Conservation (phyloP, 2,329 filamentous ascomycete species). For the Rhytidhysteron rufulum region DNA sequence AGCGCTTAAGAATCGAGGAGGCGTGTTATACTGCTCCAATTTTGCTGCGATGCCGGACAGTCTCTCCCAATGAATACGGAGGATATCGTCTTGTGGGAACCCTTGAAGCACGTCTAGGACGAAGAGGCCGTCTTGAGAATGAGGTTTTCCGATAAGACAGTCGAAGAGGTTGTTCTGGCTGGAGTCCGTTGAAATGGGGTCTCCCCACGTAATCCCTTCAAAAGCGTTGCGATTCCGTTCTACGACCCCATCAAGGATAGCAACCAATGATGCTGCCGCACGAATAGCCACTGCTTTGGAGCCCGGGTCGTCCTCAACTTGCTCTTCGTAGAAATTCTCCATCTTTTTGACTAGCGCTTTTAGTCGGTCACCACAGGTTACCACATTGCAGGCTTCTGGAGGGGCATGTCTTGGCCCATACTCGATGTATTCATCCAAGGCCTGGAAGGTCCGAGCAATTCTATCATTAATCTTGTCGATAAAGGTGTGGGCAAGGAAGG, state of each 20-base stretch:
- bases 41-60: constrained; percentile 23
- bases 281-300: constrained; percentile 18
- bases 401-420: constrained; percentile 21
- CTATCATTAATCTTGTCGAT: constrained; percentile 32
- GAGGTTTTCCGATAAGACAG: constrained; percentile 22
- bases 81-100: constrained; percentile 27
- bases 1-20: constrained; percentile 18
- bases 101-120: constrained; percentile 24
- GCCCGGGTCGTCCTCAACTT: constrained; percentile 17
- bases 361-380: constrained; percentile 27
- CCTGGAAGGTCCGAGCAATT: constrained; percentile 23
- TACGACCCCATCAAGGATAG: constrained; percentile 29
- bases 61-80: constrained; percentile 26
- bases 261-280: constrained; percentile 27
- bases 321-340: constrained; percentile 22
- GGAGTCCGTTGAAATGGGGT: constrained; percentile 20
- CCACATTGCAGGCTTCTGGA: constrained; percentile 23
- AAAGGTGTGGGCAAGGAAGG: constrained; percentile 31
- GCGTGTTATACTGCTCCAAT: constrained; percentile 20
- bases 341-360: constrained; percentile 22
- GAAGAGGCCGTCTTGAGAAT: constrained; percentile 17
- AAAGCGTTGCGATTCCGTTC: constrained; percentile 31
- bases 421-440: constrained; percentile 26
- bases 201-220: constrained; percentile 24
- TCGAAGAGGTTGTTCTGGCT: constrained; percentile 29